These are phyloP conservation scores for Fusarium nelsonii DNA, from an alignment of 2,329 filamentous ascomycete genomes.

Conservation along the genomic window DNA sequence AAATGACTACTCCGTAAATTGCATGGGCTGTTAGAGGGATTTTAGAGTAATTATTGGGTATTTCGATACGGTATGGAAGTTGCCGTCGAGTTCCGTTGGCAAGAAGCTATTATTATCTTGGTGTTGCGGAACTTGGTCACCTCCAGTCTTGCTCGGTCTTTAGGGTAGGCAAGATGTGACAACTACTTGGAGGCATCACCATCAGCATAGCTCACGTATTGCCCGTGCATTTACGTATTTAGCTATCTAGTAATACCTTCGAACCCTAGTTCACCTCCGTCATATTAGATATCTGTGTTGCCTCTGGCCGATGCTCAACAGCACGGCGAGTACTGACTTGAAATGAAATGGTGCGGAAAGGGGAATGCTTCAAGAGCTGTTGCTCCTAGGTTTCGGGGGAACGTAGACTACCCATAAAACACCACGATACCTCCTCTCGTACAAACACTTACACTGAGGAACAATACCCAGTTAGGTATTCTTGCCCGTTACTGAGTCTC, in stretches of 20 bases:
- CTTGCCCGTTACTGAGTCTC: no score
- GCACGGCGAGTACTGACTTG: neutral
- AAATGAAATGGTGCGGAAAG: neutral
- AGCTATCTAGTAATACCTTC: neutral
- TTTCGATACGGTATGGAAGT: conserved; percentile 5
- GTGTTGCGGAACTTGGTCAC: neutral
- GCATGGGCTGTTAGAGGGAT: conserved; percentile 1
- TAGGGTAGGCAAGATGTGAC: neutral
- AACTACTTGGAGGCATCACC: neutral
- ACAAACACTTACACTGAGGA: neutral
- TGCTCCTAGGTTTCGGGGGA: neutral
- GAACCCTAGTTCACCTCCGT: no score
- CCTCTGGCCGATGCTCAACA: neutral
- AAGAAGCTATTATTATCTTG: conserved; percentile 1
- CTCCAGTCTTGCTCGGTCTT: neutral
- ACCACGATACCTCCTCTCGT: neutral
- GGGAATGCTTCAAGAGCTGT: neutral
- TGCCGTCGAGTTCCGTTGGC: neutral
- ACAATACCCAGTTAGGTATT: neutral
- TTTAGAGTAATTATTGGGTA: neutral
- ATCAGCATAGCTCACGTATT: neutral
- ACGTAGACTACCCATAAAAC: neutral
- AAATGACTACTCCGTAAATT: neutral
- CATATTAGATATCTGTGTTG: neutral
- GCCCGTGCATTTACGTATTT: neutral